Evolutionary conservation across 2,329 filamentous ascomycete genomes (phyloP), one percentile per base, ranked within the genome.

Genomic region (Diplodia corticola): DNA sequence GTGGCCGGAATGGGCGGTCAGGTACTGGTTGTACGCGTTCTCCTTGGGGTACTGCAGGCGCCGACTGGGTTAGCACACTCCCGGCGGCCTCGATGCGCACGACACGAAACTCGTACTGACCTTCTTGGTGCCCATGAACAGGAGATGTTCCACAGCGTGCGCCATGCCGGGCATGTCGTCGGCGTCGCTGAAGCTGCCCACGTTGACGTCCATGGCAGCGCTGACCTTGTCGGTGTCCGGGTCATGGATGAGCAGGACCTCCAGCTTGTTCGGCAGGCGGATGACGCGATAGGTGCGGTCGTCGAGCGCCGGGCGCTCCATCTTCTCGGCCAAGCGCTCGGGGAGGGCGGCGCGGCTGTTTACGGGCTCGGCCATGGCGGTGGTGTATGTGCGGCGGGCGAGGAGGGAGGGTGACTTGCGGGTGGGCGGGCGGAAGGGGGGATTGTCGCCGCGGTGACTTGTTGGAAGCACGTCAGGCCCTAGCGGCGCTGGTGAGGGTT

Each of bases 61-160:
- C 17, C 51, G 15, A 35, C 17, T 24, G 30, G 22, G 22, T 65
- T 65, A 65, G 64, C 64, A 60, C 30, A 28, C 26, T 50, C 57
- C 51, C 24, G 48, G 22, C 28, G 57, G 51, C 59, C 51, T 50
- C 22, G 51, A 17, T 40, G 9, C 55, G 28, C 28, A 28, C n/a
- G 46, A 46, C 17, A 24, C 57, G 57, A 26, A 30, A 6, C n/a
- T 30, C 26, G 33, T n/a, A 70, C 77, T 69, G 77, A 89, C 88
- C 84, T 98, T 99, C 79, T 97, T 90, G 7, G 95, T 99, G 59
- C 95, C 95, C 95, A 99, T 98, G 82, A 99, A 99, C 26, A 99
- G 82, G 70, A 97, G 82, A 85, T 97, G 94, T 83, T 98, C 94
- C 64, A 98, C 92, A 6, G 93, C 93, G 81, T 98, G 95, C 63